Percentiles rank a stretch among this genome's conserved stretches.
Conservation (phyloP, 2,329 filamentous ascomycete genomes). For the Trichoderma sp. region DNA sequence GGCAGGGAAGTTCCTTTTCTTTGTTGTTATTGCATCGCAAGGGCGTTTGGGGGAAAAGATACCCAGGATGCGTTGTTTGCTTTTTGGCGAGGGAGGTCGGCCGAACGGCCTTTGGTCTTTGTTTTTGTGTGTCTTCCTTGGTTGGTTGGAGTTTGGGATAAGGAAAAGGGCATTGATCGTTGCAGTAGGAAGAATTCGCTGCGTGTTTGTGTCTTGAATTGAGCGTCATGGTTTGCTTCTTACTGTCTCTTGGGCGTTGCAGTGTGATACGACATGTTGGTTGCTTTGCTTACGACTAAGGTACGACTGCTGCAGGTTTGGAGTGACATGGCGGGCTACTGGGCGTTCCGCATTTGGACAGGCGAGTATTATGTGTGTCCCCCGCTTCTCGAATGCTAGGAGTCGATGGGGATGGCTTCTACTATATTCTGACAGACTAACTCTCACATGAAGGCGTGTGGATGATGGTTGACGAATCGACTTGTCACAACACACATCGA, state of each 20-base stretch:
- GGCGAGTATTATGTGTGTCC: not conserved
- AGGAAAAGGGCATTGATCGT: not conserved
- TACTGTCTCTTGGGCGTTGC: not conserved
- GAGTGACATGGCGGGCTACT: not conserved
- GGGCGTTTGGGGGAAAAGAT: constrained; percentile 12
- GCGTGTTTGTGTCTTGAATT: constrained; percentile 2
- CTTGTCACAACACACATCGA: no score
- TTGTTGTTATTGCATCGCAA: not conserved
- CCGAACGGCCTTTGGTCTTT: not conserved
- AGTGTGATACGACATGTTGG: not conserved
- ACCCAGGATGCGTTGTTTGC: constrained; percentile 20
- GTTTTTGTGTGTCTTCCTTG: not conserved
- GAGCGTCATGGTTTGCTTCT: not conserved
- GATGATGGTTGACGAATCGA: not conserved
- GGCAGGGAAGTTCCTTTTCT: not conserved
- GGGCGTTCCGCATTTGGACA: not conserved
- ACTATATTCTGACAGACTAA: not conserved
- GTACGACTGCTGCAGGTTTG: not conserved
- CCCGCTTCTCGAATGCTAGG: not conserved
- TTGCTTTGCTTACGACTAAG: not conserved
- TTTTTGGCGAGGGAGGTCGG: constrained; percentile 1
- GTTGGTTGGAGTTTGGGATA: not conserved
- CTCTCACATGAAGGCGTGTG: not conserved
- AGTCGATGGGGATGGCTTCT: not conserved
- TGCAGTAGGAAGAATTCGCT: not conserved